phyloP scores from a whole-genome alignment of 2,329 filamentous ascomycete species.

The Nemania sp. region DNA sequence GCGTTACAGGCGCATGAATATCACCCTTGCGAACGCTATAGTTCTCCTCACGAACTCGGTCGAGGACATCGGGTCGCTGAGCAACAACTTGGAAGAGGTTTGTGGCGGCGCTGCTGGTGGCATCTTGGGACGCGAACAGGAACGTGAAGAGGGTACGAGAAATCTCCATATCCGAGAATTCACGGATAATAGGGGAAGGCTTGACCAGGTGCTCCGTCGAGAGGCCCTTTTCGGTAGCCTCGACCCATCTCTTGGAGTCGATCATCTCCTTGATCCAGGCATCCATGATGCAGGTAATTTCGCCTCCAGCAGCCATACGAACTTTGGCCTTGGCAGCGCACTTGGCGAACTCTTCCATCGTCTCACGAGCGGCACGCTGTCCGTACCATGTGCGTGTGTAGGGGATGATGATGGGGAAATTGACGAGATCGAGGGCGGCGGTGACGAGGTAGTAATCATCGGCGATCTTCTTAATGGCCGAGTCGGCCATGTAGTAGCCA shows the following conservation, averaged over 20 bases:
- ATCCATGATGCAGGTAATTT: conserved; percentile 92
- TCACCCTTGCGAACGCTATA: conserved; percentile 76
- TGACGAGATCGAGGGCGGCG: conserved; percentile 92
- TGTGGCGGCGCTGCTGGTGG: conserved; percentile 88
- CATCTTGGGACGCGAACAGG: conserved; percentile 96
- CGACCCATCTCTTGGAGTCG: conserved; percentile 79
- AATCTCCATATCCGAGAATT: conserved; percentile 90
- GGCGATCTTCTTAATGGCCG: conserved; percentile 89
- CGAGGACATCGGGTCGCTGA: conserved; percentile 88
- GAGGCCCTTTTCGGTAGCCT: conserved; percentile 75
- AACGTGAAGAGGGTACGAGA: conserved; percentile 94
- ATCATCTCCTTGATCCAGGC: conserved; percentile 90
- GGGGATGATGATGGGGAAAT: conserved; percentile 95
- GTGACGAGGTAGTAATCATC: conserved; percentile 98
- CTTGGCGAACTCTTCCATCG: conserved; percentile 84
- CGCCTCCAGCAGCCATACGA: conserved; percentile 85
- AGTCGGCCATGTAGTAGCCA: conserved; percentile 90
- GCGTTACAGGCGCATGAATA: conserved; percentile 68
- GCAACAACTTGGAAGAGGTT: conserved; percentile 96
- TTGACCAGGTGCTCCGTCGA: conserved; percentile 73
- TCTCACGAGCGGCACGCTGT: conserved; percentile 93
- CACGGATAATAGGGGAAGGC: conserved; percentile 79
- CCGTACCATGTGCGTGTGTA: conserved; percentile 97
- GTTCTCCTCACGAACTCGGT: conserved; percentile 92
- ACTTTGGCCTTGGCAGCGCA: conserved; percentile 93